phyloP scores from a whole-genome alignment of 345 rosid genomes.

The Pugionium dolabratum region DNA sequence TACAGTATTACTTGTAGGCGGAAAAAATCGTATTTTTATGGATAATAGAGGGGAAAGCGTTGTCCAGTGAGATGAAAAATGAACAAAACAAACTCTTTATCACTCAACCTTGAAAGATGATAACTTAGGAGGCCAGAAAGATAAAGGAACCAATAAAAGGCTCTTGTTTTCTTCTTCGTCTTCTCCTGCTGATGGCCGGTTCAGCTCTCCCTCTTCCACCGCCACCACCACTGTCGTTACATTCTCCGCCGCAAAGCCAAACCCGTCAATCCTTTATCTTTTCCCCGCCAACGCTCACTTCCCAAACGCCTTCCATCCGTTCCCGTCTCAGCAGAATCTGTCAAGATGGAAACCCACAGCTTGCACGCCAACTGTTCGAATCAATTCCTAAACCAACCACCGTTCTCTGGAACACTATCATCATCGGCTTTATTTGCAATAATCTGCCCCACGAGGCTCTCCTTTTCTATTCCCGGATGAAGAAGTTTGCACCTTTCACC shows the following conservation, averaged over 20 bases:
- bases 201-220: constrained; percentile 50
- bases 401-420: constrained; percentile 81
- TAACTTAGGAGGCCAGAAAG: constrained; percentile 20
- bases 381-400: constrained; percentile 73
- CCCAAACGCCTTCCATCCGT: constrained; percentile 70
- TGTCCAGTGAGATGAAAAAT: neutral
- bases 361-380: constrained; percentile 86
- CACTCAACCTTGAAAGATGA: constrained; percentile 29
- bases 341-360: constrained; percentile 71
- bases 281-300: constrained; percentile 43
- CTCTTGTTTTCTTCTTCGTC: constrained; percentile 30
- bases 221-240: constrained; percentile 32
- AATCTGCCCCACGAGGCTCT: constrained; percentile 72
- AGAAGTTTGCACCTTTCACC: constrained; percentile 49
- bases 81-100: constrained; percentile 33
- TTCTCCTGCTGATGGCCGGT: constrained; percentile 41
- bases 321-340: constrained; percentile 78
- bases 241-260: constrained; percentile 27
- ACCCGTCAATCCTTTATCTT: constrained; percentile 35
- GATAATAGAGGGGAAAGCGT: neutral
- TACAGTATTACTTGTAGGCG: neutral
- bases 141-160: constrained; percentile 18
- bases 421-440: constrained; percentile 86
- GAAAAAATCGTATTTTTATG: neutral
- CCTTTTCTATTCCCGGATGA: constrained; percentile 68